Conservation (phyloP, 2,329 filamentous ascomycete species). For the Monilinia laxa region DNA sequence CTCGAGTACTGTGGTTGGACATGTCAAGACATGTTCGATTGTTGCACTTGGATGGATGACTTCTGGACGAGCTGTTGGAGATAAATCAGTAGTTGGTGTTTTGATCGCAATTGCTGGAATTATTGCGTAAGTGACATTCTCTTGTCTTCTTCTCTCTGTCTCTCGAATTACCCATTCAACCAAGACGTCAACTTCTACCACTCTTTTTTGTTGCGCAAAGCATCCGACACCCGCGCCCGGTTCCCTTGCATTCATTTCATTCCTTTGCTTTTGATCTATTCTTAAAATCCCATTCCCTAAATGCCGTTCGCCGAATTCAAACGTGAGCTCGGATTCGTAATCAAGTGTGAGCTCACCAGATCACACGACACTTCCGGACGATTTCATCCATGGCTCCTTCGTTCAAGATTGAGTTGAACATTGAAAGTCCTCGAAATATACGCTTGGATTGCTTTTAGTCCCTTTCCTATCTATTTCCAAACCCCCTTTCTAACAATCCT, state of each 20-base stretch:
- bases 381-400: no score
- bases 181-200: neutral
- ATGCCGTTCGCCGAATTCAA: neutral
- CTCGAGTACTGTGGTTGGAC: conserved; percentile 64
- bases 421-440: no score
- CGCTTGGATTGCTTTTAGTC: neutral
- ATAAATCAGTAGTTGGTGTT: conserved; percentile 56
- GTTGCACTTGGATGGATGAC: conserved; percentile 62
- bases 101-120: conserved; percentile 58
- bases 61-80: conserved; percentile 55
- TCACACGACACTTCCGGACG: no score
- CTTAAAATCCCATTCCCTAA: neutral
- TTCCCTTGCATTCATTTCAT: neutral
- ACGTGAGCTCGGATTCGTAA: no score
- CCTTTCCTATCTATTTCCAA: neutral
- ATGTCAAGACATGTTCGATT: conserved; percentile 65
- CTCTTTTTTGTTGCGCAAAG: neutral
- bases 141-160: neutral
- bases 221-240: neutral
- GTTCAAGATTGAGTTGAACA: no score
- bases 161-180: neutral
- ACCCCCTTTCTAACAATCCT: neutral
- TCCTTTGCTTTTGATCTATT: neutral
- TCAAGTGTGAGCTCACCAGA: neutral
- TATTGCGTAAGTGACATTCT: conserved; percentile 49